phyloP scores from a whole-genome alignment of 73 alveolate species.

The Blepharisma japonicum region DNA sequence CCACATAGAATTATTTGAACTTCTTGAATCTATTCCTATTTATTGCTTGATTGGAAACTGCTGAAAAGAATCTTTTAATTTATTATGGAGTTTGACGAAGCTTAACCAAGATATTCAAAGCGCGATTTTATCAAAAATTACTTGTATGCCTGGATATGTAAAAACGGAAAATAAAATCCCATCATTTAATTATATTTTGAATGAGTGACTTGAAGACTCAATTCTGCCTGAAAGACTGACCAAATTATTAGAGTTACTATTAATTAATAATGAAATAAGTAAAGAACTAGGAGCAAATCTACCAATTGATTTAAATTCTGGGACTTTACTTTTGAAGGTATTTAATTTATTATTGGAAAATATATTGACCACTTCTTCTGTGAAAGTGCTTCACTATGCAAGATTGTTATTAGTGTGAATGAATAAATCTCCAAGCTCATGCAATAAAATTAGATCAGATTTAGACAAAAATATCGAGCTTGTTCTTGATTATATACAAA shows the following conservation, averaged over 20 bases:
- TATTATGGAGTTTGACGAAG: background rate
- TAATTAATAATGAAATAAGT: background rate
- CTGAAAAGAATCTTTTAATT: background rate
- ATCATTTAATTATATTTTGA: background rate
- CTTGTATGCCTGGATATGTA: constrained; percentile 18
- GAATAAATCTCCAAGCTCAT: background rate
- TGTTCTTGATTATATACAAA: background rate
- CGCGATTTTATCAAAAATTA: background rate
- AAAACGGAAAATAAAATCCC: background rate
- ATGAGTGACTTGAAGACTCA: background rate
- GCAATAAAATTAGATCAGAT: background rate
- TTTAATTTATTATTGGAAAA: background rate
- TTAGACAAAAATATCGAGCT: background rate
- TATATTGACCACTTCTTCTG: background rate
- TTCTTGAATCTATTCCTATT: background rate
- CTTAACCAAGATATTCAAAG: background rate
- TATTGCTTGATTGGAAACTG: background rate
- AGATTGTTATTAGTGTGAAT: background rate
- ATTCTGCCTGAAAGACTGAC: background rate
- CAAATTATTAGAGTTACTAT: background rate
- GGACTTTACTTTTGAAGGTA: background rate
- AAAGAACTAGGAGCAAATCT: constrained; percentile 8
- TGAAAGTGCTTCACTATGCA: background rate
- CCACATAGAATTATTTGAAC: background rate
- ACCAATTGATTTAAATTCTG: constrained; percentile 17